Percentiles rank a stretch among this genome's conserved stretches.
Conservation (phyloP, 768 basidiomycete genomes). For the Fomitopsis pulvina region DNA sequence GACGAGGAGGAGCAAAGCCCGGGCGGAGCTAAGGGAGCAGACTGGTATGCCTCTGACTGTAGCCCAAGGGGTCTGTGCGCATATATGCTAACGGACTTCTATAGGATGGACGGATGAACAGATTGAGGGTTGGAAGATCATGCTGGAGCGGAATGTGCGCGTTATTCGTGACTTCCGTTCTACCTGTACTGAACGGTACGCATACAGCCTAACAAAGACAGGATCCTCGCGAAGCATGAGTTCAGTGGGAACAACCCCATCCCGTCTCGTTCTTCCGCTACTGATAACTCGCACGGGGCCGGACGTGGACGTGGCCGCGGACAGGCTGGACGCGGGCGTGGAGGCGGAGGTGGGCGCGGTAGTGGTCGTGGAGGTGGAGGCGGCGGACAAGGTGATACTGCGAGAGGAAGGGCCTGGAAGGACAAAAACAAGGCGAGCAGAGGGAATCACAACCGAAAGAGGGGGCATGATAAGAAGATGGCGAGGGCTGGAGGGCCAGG, state of each 20-base stretch:
- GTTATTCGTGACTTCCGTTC: too few relatives aligned
- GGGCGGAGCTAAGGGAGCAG: constrained; percentile 57
- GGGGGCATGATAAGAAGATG: constrained; percentile 91
- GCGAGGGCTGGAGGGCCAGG: constrained; percentile 43
- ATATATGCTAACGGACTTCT: neutral
- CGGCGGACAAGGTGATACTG: constrained; percentile 30
- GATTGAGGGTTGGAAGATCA: constrained; percentile 87
- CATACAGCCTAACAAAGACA: constrained; percentile 64
- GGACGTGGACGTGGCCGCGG: constrained; percentile 32
- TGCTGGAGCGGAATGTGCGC: constrained; percentile 84
- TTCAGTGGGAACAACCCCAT: constrained; percentile 55
- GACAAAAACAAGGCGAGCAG: constrained; percentile 72
- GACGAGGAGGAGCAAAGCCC: constrained; percentile 62
- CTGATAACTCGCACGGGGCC: neutral
- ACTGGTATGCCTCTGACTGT: constrained; percentile 43
- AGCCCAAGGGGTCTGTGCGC: neutral
- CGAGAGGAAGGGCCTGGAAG: constrained; percentile 62
- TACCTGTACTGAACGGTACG: neutral
- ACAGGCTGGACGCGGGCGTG: constrained; percentile 30
- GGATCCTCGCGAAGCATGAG: constrained; percentile 68
- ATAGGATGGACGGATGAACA: constrained; percentile 77
- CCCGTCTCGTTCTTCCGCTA: neutral
- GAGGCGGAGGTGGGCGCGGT: constrained; percentile 29
- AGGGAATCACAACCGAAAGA: constrained; percentile 68
- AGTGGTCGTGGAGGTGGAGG: constrained; percentile 31